These are phyloP conservation scores for Talaromyces verruculosus DNA, from an alignment of 2,329 filamentous ascomycete species.

Conservation along the genomic window DNA sequence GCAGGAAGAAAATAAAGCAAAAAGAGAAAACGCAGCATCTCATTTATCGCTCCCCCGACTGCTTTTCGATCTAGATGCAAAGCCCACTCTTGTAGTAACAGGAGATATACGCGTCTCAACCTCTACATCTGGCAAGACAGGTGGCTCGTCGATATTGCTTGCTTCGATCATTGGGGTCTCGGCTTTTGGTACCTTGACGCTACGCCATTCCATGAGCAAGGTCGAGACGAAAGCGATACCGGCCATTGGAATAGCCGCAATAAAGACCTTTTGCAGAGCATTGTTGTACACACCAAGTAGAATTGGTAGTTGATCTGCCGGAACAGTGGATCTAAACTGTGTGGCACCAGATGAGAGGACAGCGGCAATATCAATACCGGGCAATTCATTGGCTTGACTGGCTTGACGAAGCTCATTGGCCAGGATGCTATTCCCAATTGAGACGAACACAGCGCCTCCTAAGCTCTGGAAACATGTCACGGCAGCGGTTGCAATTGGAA, in stretches of 20 bases:
- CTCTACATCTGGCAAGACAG: constrained; percentile 19
- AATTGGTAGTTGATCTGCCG: constrained; percentile 13
- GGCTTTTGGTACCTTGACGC: constrained; percentile 8
- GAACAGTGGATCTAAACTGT: constrained; percentile 19
- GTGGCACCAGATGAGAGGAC: constrained; percentile 21
- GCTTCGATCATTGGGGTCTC: not conserved
- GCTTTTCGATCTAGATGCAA: constrained; percentile 1
- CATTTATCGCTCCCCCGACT: not conserved
- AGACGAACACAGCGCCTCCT: constrained; percentile 35
- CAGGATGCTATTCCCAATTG: constrained; percentile 33
- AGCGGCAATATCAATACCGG: constrained; percentile 17
- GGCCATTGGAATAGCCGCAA: constrained; percentile 18
- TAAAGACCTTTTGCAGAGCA: constrained; percentile 21
- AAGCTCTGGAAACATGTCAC: constrained; percentile 27
- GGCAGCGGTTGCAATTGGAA: constrained; percentile 30
- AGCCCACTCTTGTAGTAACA: constrained; percentile 15
- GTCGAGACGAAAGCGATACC: constrained; percentile 20
- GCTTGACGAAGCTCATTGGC: constrained; percentile 30
- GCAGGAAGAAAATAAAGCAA: not conserved
- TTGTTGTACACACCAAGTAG: constrained; percentile 21
- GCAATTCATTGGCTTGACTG: constrained; percentile 27
- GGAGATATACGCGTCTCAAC: constrained; percentile 21
- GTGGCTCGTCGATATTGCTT: not conserved
- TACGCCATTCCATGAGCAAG: constrained; percentile 22
- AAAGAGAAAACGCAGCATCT: not conserved